Evolutionary conservation across 208 protist species (phyloP).

Genomic region (Trypanosoma caninum): DNA sequence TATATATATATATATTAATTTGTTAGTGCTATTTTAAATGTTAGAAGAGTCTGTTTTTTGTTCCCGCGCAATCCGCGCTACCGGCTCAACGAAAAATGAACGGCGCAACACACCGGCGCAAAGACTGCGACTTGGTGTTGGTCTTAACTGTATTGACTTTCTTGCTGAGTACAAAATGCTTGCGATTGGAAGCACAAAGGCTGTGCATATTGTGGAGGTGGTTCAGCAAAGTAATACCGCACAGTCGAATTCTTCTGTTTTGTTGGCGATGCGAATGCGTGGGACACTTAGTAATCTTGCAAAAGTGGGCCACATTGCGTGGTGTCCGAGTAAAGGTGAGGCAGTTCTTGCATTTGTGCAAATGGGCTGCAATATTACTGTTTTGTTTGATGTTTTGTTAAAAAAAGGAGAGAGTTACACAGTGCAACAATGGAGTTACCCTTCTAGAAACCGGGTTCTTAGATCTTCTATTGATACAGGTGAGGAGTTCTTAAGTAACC

Average conservation of each 20-base stretch:
- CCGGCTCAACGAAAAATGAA: too few relatives aligned
- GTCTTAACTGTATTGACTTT: slow-evolving; percentile 64
- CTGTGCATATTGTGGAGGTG: slow-evolving; percentile 72
- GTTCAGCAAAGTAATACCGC: slow-evolving; percentile 11
- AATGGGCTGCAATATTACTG: slow-evolving; percentile 44
- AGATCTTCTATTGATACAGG: slow-evolving; percentile 36
- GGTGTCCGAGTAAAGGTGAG: slow-evolving; percentile 69
- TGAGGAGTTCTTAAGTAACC: slow-evolving; percentile 37
- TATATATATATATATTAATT: slow-evolving; percentile 9
- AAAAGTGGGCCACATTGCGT: slow-evolving; percentile 69
- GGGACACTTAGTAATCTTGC: slow-evolving; percentile 56
- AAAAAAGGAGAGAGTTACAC: slow-evolving; percentile 60
- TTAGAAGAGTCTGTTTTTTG: slow-evolving; percentile 3
- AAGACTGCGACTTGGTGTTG: slow-evolving; percentile 52
- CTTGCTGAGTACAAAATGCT: slow-evolving; percentile 58
- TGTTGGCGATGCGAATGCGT: slow-evolving; percentile 48
- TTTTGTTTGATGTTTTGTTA: slow-evolving; percentile 70
- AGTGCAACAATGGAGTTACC: slow-evolving; percentile 66
- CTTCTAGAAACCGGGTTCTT: slow-evolving; percentile 37
- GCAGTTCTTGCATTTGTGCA: slow-evolving; percentile 80
- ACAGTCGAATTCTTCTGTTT: neutral
- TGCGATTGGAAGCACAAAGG: slow-evolving; percentile 65
- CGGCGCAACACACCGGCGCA: too few relatives aligned
- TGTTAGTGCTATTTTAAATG: neutral
- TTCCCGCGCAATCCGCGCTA: neutral